These are phyloP conservation scores for Cicer chorassanicum DNA, from an alignment of 306 rosid species.

Conservation along the genomic window DNA sequence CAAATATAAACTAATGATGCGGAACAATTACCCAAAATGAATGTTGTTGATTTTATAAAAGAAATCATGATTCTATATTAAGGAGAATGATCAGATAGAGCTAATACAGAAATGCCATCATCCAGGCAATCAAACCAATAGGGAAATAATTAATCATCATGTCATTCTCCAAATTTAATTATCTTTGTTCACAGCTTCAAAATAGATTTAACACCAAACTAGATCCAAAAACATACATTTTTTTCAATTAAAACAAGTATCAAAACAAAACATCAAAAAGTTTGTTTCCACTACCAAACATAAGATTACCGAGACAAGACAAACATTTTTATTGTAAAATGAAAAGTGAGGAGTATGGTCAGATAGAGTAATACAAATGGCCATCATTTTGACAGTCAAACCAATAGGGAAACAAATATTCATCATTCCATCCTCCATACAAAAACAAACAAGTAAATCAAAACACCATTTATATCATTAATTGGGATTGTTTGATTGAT, in stretches of 20 bases:
- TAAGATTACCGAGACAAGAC: too few relatives aligned
- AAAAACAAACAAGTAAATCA: neutral
- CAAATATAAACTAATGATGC: neutral
- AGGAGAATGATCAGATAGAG: slow-evolving; percentile 59
- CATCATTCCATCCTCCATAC: slow-evolving; percentile 47
- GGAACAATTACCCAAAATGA: too few relatives aligned
- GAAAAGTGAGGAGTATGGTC: slow-evolving; percentile 39
- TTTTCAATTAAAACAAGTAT: too few relatives aligned
- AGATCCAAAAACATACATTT: too few relatives aligned
- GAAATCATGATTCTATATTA: neutral
- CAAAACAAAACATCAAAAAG: too few relatives aligned
- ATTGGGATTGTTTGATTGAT: neutral
- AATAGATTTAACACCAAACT: neutral
- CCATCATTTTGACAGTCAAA: slow-evolving; percentile 57
- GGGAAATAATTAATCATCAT: slow-evolving; percentile 53
- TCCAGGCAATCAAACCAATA: slow-evolving; percentile 56
- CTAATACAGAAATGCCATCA: slow-evolving; percentile 56
- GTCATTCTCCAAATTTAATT: slow-evolving; percentile 34
- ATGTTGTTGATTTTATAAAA: neutral
- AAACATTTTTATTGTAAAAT: too few relatives aligned
- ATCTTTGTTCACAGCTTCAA: neutral
- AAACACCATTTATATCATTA: neutral
- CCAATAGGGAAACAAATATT: slow-evolving; percentile 52
- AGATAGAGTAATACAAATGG: slow-evolving; percentile 55
- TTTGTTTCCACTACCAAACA: too few relatives aligned